Percentiles rank a stretch among this genome's conserved stretches.
phyloP scores from a whole-genome alignment of 2,329 filamentous ascomycete species.

The Fusarium sp. region DNA sequence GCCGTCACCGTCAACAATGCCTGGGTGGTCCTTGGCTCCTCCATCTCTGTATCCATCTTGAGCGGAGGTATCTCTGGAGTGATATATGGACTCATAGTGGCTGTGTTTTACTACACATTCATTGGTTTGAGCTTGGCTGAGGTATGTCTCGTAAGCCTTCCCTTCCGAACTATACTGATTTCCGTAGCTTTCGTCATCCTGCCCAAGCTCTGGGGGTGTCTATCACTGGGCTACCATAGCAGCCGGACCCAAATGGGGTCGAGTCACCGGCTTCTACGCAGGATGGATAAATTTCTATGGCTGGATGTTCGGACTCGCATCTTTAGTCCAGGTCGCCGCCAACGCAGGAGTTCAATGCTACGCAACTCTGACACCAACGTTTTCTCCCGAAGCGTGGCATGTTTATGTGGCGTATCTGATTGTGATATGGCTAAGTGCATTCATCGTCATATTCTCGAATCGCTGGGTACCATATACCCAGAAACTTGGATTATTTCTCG shows the following conservation, averaged over 20 bases:
- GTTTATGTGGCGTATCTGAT: slow-evolving; percentile 42
- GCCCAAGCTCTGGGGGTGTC: slow-evolving; percentile 41
- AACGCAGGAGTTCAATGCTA: slow-evolving; percentile 43
- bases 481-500: slow-evolving; percentile 40
- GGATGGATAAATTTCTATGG: slow-evolving; percentile 48
- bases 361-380: slow-evolving; percentile 32
- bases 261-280: slow-evolving; percentile 40
- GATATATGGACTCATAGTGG: slow-evolving; percentile 42
- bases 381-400: slow-evolving; percentile 37
- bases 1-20: slow-evolving; percentile 46
- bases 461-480: slow-evolving; percentile 42
- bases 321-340: slow-evolving; percentile 41
- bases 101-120: slow-evolving; percentile 42
- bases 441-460: slow-evolving; percentile 41
- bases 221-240: slow-evolving; percentile 46
- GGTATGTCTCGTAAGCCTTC: neutral
- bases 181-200: slow-evolving; percentile 39
- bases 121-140: slow-evolving; percentile 42
- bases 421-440: slow-evolving; percentile 38
- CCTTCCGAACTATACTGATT: neutral
- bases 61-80: slow-evolving; percentile 41
- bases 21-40: slow-evolving; percentile 44
- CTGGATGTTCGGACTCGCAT: slow-evolving; percentile 47
- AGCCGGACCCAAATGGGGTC: slow-evolving; percentile 42
- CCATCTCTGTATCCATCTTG: slow-evolving; percentile 41